Conservation (phyloP, 345 rosid genomes). For the Moringa oleifera region DNA sequence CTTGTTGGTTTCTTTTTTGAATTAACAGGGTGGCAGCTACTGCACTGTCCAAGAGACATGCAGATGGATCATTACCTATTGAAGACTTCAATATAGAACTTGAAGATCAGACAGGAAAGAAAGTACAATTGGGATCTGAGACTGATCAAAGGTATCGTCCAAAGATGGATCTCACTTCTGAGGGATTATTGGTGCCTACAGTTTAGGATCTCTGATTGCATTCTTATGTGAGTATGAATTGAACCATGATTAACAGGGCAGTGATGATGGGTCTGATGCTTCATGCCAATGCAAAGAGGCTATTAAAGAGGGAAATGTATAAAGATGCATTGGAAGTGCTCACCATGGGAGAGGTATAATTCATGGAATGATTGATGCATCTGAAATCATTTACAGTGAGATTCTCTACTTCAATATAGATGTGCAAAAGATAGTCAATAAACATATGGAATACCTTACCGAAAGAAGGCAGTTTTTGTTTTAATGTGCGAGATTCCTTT, state of each 20-base stretch:
- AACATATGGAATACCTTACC: too few species aligned
- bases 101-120: conserved; percentile 79
- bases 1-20: conserved; percentile 11
- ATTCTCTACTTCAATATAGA: background rate
- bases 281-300: conserved; percentile 67
- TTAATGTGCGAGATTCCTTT: too few species aligned
- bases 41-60: conserved; percentile 69
- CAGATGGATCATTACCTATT: conserved; percentile 67
- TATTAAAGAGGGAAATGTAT: conserved; percentile 51
- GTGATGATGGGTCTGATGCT: conserved; percentile 94
- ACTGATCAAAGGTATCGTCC: conserved; percentile 72
- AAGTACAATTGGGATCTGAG: conserved; percentile 64
- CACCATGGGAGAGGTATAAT: conserved; percentile 74
- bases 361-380: background rate
- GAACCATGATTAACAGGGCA: conserved; percentile 42
- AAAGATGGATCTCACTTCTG: background rate
- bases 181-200: background rate
- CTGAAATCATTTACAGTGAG: background rate
- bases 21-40: conserved; percentile 68
- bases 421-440: too few species aligned
- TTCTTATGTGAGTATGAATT: conserved; percentile 4
- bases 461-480: too few species aligned
- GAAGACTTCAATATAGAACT: conserved; percentile 76
- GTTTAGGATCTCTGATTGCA: background rate
- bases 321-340: conserved; percentile 88